phyloP scores from a whole-genome alignment of 2,329 filamentous ascomycete genomes.

The Neonectria ditissima region DNA sequence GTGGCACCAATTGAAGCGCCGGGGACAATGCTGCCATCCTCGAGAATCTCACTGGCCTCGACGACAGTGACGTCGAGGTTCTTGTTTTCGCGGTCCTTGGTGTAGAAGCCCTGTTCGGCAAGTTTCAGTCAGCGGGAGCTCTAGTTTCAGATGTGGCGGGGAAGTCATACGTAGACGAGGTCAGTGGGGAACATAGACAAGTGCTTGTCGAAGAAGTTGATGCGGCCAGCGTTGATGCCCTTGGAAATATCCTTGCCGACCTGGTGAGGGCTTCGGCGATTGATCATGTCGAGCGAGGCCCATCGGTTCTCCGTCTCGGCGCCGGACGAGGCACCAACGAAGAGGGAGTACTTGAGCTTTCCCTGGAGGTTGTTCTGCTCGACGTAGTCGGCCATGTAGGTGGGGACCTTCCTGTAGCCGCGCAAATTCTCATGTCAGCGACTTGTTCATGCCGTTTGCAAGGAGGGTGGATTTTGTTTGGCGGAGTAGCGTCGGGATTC shows the following conservation, averaged over 20 bases:
- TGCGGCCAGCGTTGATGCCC: slow-evolving; percentile 88
- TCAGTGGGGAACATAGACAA: slow-evolving; percentile 92
- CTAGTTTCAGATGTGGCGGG: background rate
- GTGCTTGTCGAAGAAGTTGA: slow-evolving; percentile 95
- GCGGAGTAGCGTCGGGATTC: slow-evolving; percentile 12
- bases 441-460: slow-evolving; percentile 8
- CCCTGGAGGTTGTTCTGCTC: slow-evolving; percentile 88
- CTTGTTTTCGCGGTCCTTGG: slow-evolving; percentile 79
- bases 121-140: slow-evolving; percentile 30
- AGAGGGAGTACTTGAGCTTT: slow-evolving; percentile 86
- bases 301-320: slow-evolving; percentile 93
- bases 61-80: slow-evolving; percentile 86
- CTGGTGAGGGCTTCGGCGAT: slow-evolving; percentile 85
- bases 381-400: slow-evolving; percentile 87
- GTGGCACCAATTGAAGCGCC: slow-evolving; percentile 88
- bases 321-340: slow-evolving; percentile 90
- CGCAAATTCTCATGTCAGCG: slow-evolving; percentile 27
- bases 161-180: slow-evolving; percentile 75
- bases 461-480: slow-evolving; percentile 1
- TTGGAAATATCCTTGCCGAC: slow-evolving; percentile 91
- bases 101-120: slow-evolving; percentile 76
- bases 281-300: slow-evolving; percentile 92
- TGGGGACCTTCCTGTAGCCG: slow-evolving; percentile 78
- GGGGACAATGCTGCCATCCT: slow-evolving; percentile 89
- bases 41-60: slow-evolving; percentile 87